A percentile compares a stretch with the other conserved stretches of the same genome.
These are phyloP conservation scores for Chlorokybus atmophyticus DNA, from an alignment of 139 green algal species.

Conservation along the genomic window DNA sequence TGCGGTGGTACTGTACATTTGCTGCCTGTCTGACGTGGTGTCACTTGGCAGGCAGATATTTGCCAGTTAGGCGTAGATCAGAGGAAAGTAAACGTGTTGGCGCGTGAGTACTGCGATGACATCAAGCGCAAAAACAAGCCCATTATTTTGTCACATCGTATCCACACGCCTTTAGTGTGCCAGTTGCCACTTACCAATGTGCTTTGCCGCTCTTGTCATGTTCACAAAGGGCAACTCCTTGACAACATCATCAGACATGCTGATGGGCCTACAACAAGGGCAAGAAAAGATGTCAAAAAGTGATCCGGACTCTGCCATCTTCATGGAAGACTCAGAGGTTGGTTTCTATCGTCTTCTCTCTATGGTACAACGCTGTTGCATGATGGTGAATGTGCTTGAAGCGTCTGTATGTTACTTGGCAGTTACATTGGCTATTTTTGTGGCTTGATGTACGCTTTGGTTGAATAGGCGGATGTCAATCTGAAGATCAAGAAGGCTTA, in stretches of 20 bases:
- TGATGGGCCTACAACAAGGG: constrained; percentile 45
- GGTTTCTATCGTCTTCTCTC: not conserved
- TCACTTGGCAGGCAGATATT: constrained; percentile 71
- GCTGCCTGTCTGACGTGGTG: not conserved
- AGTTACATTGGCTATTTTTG: constrained; percentile 3
- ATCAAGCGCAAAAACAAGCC: constrained; percentile 93
- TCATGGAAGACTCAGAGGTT: constrained; percentile 49
- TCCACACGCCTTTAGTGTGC: constrained; percentile 70
- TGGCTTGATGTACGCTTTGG: no score
- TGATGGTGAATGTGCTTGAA: no score
- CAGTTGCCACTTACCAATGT: not conserved
- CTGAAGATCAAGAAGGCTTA: constrained; percentile 98
- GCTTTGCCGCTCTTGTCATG: not conserved
- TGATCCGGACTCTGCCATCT: constrained; percentile 93
- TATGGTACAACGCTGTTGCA: no score
- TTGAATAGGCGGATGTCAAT: constrained; percentile 63
- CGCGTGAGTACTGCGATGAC: constrained; percentile 88
- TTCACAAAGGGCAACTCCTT: no score
- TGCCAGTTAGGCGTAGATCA: constrained; percentile 99
- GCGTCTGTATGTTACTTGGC: no score
- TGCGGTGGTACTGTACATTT: not conserved
- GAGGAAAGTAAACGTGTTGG: constrained; percentile 95
- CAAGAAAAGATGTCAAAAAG: constrained; percentile 99
- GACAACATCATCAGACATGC: constrained; percentile 27
- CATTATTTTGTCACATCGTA: constrained; percentile 89